These are phyloP conservation scores for Trichoderma orchidacearum DNA, from an alignment of 495 filamentous ascomycete species.

Conservation along the genomic window DNA sequence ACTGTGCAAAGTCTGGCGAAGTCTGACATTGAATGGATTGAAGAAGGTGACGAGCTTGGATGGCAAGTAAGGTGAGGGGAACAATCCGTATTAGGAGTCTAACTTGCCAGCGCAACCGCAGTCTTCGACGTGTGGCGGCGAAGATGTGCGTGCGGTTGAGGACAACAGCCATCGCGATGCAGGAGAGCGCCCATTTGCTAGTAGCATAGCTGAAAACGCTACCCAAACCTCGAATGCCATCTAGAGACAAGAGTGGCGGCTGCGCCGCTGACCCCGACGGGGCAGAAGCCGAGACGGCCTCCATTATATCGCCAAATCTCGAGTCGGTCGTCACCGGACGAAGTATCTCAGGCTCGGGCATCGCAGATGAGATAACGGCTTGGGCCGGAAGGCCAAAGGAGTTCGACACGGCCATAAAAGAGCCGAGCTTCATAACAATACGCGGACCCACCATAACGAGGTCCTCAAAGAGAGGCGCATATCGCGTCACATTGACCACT, in stretches of 20 bases:
- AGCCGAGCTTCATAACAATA: slow-evolving; percentile 48
- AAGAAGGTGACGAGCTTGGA: slow-evolving; percentile 54
- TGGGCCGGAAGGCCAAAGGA: slow-evolving; percentile 49
- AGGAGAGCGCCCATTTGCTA: slow-evolving; percentile 84
- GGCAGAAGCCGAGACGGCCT: neutral
- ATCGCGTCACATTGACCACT: slow-evolving; percentile 28
- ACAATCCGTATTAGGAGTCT: slow-evolving; percentile 59
- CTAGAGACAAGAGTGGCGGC: slow-evolving; percentile 33
- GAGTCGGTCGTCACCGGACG: neutral
- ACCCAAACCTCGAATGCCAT: slow-evolving; percentile 47
- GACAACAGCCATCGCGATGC: slow-evolving; percentile 71
- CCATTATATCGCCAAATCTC: neutral
- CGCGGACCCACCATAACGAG: slow-evolving; percentile 47
- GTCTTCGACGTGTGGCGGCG: slow-evolving; percentile 67
- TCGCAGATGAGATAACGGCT: slow-evolving; percentile 44
- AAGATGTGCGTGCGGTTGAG: slow-evolving; percentile 89
- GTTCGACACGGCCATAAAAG: slow-evolving; percentile 44
- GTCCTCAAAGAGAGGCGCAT: slow-evolving; percentile 36
- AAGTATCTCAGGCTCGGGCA: slow-evolving; percentile 21
- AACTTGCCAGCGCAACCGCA: slow-evolving; percentile 55
- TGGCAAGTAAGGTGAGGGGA: slow-evolving; percentile 61
- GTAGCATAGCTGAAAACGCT: slow-evolving; percentile 86
- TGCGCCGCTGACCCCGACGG: slow-evolving; percentile 21
- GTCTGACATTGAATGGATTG: slow-evolving; percentile 90
- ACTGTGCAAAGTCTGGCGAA: slow-evolving; percentile 53